These are phyloP conservation scores for Phialemoniopsis sp. DNA, from an alignment of 2,329 filamentous ascomycete genomes.

Conservation along the genomic window DNA sequence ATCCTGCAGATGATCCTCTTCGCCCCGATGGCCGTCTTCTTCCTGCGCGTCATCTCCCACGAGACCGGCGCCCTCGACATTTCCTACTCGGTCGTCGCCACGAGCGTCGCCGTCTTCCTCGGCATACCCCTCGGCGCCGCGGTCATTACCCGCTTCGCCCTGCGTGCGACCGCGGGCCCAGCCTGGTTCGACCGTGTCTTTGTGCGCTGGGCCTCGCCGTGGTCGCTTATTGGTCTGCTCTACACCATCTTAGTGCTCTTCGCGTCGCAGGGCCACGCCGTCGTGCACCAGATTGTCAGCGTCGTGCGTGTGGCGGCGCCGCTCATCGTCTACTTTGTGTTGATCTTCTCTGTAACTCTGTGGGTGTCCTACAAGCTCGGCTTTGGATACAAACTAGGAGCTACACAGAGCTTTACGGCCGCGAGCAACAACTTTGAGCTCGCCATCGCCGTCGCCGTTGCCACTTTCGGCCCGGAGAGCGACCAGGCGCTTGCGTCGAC, in stretches of 20 bases:
- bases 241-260: conserved; percentile 88
- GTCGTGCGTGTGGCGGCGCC: conserved; percentile 80
- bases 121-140: conserved; percentile 80
- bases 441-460: conserved; percentile 82
- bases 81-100: conserved; percentile 66
- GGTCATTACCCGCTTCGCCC: conserved; percentile 64
- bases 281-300: conserved; percentile 78
- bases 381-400: conserved; percentile 66
- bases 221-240: conserved; percentile 76
- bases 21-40: conserved; percentile 64
- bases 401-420: conserved; percentile 82
- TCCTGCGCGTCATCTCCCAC: conserved; percentile 64
- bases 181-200: conserved; percentile 66
- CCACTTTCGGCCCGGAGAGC: conserved; percentile 72
- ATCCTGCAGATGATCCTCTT: conserved; percentile 71
- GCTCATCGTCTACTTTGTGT: conserved; percentile 73
- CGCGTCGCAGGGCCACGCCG: conserved; percentile 71
- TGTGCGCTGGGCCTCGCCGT: conserved; percentile 64
- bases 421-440: conserved; percentile 93
- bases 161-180: conserved; percentile 51
- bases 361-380: conserved; percentile 59
- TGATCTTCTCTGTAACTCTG: conserved; percentile 70
- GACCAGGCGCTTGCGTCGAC: conserved; percentile 79
- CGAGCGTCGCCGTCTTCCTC: conserved; percentile 78
- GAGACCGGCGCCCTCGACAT: conserved; percentile 26